Conservation (phyloP, 192 early-diverging fungal species). For the Dissophora globulifera region DNA sequence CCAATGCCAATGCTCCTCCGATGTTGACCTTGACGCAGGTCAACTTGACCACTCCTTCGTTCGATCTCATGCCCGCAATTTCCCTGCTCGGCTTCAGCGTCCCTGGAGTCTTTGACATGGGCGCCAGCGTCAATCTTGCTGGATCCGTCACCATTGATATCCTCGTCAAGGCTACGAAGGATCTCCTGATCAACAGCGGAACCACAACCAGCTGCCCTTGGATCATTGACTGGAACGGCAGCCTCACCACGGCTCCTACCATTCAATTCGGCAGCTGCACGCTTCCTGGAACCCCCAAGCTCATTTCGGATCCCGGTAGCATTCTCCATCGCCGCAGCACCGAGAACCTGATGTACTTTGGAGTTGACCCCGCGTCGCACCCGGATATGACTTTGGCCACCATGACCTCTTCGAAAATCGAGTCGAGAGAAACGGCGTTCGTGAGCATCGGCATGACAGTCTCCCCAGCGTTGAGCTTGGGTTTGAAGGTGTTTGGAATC, state of each 20-base stretch:
- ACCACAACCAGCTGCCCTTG: slow-evolving; percentile 26
- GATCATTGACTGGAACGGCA: slow-evolving; percentile 45
- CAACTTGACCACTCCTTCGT: slow-evolving; percentile 21
- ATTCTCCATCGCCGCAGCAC: neutral
- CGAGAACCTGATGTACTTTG: slow-evolving; percentile 13
- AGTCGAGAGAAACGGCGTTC: slow-evolving; percentile 22
- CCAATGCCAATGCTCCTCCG: slow-evolving; percentile 3
- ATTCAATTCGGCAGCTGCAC: slow-evolving; percentile 43
- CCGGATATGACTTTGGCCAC: neutral
- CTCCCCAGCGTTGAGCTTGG: slow-evolving; percentile 13
- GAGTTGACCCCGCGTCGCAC: slow-evolving; percentile 11
- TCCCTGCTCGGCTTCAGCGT: slow-evolving; percentile 36
- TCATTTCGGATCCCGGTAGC: neutral
- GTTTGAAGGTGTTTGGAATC: slow-evolving; percentile 24
- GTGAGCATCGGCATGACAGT: slow-evolving; percentile 30
- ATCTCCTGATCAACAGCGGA: slow-evolving; percentile 45
- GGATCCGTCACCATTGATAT: slow-evolving; percentile 15
- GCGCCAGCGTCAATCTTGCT: slow-evolving; percentile 14
- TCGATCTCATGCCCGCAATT: slow-evolving; percentile 17
- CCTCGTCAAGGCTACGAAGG: slow-evolving; percentile 38
- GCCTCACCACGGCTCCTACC: slow-evolving; percentile 14
- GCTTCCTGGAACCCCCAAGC: slow-evolving; percentile 25
- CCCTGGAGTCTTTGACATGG: slow-evolving; percentile 44
- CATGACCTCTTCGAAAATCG: neutral
- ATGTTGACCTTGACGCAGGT: slow-evolving; percentile 37